A percentile compares a stretch with the other conserved stretches of the same genome.
Evolutionary conservation across 1,284 basidiomycete species (phyloP).

Genomic region (Coniophora puteana): DNA sequence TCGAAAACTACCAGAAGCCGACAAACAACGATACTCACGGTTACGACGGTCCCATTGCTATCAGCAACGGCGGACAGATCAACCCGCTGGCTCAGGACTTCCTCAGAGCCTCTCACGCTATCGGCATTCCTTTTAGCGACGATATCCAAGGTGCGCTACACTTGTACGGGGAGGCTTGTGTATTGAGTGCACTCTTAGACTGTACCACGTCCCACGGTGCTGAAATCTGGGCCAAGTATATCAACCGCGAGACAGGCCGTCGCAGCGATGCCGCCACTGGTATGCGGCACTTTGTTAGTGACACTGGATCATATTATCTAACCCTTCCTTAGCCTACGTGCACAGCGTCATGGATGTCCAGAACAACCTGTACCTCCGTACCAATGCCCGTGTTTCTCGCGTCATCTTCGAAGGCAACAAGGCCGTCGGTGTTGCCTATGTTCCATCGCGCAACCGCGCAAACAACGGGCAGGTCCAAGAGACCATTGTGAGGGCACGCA

Average conservation of each 20-base stretch:
- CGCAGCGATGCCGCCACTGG: constrained; percentile 70
- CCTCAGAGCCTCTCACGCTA: constrained; percentile 56
- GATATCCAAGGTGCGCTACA: constrained; percentile 51
- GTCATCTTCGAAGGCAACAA: constrained; percentile 71
- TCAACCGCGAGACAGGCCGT: constrained; percentile 69
- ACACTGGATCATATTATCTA: constrained; percentile 4
- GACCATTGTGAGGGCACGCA: constrained; percentile 61
- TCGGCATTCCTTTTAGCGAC: constrained; percentile 66
- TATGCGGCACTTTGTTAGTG: constrained; percentile 18
- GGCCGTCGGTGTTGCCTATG: constrained; percentile 69
- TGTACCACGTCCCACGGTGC: constrained; percentile 58
- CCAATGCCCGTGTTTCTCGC: constrained; percentile 62
- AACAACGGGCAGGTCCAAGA: constrained; percentile 50
- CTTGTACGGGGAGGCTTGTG: too few species aligned
- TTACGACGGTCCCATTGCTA: constrained; percentile 68
- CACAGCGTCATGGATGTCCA: constrained; percentile 70
- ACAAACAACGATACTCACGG: constrained; percentile 54
- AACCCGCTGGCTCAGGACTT: constrained; percentile 66
- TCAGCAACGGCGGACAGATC: constrained; percentile 63
- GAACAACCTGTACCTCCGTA: constrained; percentile 57
- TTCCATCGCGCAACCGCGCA: constrained; percentile 57
- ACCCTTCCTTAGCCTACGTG: constrained; percentile 46
- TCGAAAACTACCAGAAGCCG: constrained; percentile 77
- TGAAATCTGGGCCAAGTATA: constrained; percentile 76
- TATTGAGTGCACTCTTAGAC: constrained; percentile 33